Conservation (phyloP, 306 rosid species). For the Gleditsia sinensis region DNA sequence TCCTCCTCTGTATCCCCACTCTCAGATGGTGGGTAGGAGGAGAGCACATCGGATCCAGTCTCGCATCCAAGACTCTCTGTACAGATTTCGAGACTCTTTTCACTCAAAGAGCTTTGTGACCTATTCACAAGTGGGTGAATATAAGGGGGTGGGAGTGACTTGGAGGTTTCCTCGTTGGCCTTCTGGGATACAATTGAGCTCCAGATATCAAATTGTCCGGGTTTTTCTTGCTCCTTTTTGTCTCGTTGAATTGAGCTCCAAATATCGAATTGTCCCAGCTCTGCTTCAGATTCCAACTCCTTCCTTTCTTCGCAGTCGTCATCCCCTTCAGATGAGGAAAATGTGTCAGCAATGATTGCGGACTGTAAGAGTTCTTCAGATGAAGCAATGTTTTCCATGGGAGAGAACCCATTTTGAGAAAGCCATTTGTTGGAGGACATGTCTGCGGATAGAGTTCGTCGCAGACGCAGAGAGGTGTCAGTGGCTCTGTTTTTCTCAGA, state of each 20-base stretch:
- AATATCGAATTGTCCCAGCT: slow-evolving; percentile 25
- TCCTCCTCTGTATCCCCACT: slow-evolving; percentile 34
- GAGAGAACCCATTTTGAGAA: slow-evolving; percentile 54
- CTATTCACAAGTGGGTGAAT: slow-evolving; percentile 75
- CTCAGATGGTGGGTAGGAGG: slow-evolving; percentile 51
- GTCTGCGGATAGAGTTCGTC: slow-evolving; percentile 88
- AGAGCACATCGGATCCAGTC: slow-evolving; percentile 73
- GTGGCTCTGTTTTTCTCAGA: slow-evolving; percentile 37
- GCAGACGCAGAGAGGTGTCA: slow-evolving; percentile 42
- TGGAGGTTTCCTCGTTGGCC: slow-evolving; percentile 31
- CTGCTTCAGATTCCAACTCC: neutral
- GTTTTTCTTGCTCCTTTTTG: slow-evolving; percentile 16
- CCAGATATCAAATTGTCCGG: slow-evolving; percentile 45
- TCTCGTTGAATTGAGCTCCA: slow-evolving; percentile 44
- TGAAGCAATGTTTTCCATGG: slow-evolving; percentile 61
- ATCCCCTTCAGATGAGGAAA: slow-evolving; percentile 40
- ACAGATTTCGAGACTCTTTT: slow-evolving; percentile 69
- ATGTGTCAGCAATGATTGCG: neutral
- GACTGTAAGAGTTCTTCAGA: slow-evolving; percentile 45
- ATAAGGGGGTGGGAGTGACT: slow-evolving; percentile 46
- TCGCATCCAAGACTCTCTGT: slow-evolving; percentile 94
- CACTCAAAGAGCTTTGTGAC: slow-evolving; percentile 49
- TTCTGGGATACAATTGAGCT: slow-evolving; percentile 58
- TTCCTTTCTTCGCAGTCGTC: slow-evolving; percentile 24
- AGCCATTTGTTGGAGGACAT: slow-evolving; percentile 85